Evolutionary conservation across 495 filamentous ascomycete genomes (phyloP).

Genomic region (Elaphomyces granulatus): DNA sequence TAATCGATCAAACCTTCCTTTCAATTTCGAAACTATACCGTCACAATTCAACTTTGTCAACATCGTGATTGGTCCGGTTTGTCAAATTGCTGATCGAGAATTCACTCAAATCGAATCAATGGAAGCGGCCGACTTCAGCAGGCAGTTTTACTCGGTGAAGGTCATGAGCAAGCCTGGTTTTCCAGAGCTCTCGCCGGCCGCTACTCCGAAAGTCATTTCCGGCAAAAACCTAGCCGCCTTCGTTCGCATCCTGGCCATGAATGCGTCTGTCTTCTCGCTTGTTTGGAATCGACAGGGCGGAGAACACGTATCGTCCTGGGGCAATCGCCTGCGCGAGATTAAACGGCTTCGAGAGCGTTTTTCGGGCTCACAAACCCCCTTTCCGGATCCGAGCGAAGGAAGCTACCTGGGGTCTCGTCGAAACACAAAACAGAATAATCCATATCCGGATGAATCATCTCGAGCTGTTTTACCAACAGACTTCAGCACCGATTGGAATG

Average conservation of each 20-base stretch:
- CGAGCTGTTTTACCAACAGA: conserved; percentile 16
- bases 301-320: conserved; percentile 82
- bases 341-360: conserved; percentile 56
- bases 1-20: conserved; percentile 81
- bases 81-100: conserved; percentile 28
- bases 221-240: conserved; percentile 68
- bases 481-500: conserved; percentile 29
- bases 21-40: conserved; percentile 81
- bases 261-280: conserved; percentile 80
- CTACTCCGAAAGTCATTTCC: conserved; percentile 73
- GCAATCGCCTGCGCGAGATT: conserved; percentile 73
- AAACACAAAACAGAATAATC: conserved; percentile 32
- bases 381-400: conserved; percentile 21
- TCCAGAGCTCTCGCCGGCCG: conserved; percentile 77
- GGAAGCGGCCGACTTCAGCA: conserved; percentile 20
- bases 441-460: conserved; percentile 27
- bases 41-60: conserved; percentile 92
- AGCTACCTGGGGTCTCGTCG: conserved; percentile 30
- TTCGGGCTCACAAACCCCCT: conserved; percentile 20
- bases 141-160: conserved; percentile 67
- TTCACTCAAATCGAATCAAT: conserved; percentile 6
- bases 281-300: conserved; percentile 78
- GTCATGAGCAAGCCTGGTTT: conserved; percentile 74
- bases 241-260: conserved; percentile 80
- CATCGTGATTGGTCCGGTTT: conserved; percentile 86